A percentile compares a stretch with the other conserved stretches of the same genome.
Conservation (phyloP, 768 basidiomycete species). For the Suillus discolor region DNA sequence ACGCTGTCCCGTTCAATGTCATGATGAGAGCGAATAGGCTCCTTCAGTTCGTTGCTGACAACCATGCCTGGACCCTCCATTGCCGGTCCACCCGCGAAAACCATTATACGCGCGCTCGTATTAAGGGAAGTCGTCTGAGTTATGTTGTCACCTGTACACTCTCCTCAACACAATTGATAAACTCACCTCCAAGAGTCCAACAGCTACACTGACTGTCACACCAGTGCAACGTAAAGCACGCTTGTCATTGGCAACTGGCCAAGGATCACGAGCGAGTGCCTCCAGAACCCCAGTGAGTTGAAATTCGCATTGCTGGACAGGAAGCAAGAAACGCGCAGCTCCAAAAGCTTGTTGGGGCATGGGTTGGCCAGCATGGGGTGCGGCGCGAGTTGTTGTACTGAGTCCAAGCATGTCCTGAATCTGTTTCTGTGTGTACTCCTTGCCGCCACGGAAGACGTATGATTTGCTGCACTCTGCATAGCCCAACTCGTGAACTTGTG, state of each 20-base stretch:
- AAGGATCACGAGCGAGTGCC: conserved; percentile 85
- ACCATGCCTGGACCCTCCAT: conserved; percentile 99
- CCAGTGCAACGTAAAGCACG: conserved; percentile 93
- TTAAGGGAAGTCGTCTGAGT: conserved; percentile 84
- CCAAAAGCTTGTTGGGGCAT: conserved; percentile 80
- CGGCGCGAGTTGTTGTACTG: conserved; percentile 65
- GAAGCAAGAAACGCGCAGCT: conserved; percentile 89
- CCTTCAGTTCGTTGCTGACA: conserved; percentile 92
- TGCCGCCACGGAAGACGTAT: conserved; percentile 97
- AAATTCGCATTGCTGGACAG: conserved; percentile 92
- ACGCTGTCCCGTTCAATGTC: conserved; percentile 97
- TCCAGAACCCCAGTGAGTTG: conserved; percentile 94
- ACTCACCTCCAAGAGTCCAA: conserved; percentile 83
- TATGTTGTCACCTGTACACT: neutral
- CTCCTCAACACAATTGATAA: neutral
- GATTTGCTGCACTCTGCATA: conserved; percentile 97
- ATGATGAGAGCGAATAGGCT: conserved; percentile 97
- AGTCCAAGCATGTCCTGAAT: conserved; percentile 98
- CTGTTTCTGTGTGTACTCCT: conserved; percentile 95
- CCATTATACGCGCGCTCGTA: conserved; percentile 94
- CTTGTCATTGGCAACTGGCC: conserved; percentile 96
- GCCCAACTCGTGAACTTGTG: conserved; percentile 98
- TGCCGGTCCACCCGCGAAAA: conserved; percentile 93
- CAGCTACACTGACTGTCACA: conserved; percentile 90
- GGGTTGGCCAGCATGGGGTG: conserved; percentile 84